Percentiles rank a stretch among this genome's conserved stretches.
Conservation (phyloP, 345 rosid genomes). For the Cardamine resedifolia region DNA sequence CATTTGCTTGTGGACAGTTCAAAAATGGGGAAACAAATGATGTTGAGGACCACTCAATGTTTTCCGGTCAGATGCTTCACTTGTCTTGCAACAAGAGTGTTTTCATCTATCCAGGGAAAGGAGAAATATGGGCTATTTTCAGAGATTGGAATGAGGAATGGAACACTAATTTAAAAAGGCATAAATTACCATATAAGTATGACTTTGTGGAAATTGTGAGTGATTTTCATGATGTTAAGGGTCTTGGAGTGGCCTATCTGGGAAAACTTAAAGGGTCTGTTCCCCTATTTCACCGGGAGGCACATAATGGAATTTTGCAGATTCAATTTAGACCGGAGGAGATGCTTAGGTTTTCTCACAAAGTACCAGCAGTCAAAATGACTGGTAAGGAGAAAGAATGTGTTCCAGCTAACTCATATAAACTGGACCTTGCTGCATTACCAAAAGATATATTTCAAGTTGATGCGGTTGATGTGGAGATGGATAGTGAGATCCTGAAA, state of each 20-base stretch:
- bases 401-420: constrained; percentile 62
- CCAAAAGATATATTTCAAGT: constrained; percentile 42
- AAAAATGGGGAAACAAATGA: constrained; percentile 41
- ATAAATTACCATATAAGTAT: constrained; percentile 48
- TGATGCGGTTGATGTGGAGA: constrained; percentile 19
- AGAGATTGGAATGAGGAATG: constrained; percentile 62
- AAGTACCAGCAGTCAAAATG: constrained; percentile 63
- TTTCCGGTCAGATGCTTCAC: constrained; percentile 55
- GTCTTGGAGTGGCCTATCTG: constrained; percentile 66
- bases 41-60: constrained; percentile 45
- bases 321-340: constrained; percentile 29
- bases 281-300: constrained; percentile 47
- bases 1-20: constrained; percentile 70
- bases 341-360: constrained; percentile 74
- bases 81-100: not conserved
- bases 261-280: constrained; percentile 70
- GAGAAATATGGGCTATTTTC: constrained; percentile 89
- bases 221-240: constrained; percentile 46
- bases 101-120: constrained; percentile 63
- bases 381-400: constrained; percentile 62
- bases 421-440: constrained; percentile 69
- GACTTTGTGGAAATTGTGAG: constrained; percentile 70
- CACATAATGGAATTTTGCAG: not conserved
- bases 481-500: constrained; percentile 25
- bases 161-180: constrained; percentile 48